Base-by-base conservation (phyloP, 2,329 filamentous ascomycete species). In the Fusarium sterilihyphosum region DNA sequence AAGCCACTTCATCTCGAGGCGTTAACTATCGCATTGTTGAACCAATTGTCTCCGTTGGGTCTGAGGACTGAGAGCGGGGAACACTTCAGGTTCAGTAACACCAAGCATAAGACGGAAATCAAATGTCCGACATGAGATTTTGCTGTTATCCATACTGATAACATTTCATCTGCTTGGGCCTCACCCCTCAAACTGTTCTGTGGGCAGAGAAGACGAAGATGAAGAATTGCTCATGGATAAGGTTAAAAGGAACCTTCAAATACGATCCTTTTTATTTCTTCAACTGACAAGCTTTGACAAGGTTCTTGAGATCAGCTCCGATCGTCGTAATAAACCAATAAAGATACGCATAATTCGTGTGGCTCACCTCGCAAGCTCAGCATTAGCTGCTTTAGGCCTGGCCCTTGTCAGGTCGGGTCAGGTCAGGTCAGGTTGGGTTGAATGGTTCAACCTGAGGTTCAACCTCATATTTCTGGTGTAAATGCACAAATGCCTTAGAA, bases 391-490 rank as follows among this genome's bases (percentile, higher is more conserved):
- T 74, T 78, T 76, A 52, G 76, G 76, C 52, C 65, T 78, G 70
- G 65, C 65, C 71, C 72, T 64, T 60, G 71, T 67, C 71, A 60
- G 65, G 58, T 67, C 37, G 26, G 17, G 71, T 67, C 71, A 60
- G 65, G 58, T 67, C 37, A 40, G 17, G 71, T 67, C 69, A 60
- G 65, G 54, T 66, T 26, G 35, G 12, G 35, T 52, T 35, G 49
- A 52, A 52, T 35, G 31, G 65, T 67, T 68, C 63, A 75, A 74
- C 65, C 65, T 65, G 61, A 73, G 52, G 61, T 73, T 71, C 66
- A 77, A 79, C 77, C 74, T 79, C 74, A 79, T 78, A 79, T 79
- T 78, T 78, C 78, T 76, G 75, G 76, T 78, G 73, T 70, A 78
- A 77, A 79, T 78, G 78, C 78, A 78, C 62, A 79, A 76, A 72